Base-by-base conservation (phyloP, 2,329 filamentous ascomycete species). In the Penicillium sp. region DNA sequence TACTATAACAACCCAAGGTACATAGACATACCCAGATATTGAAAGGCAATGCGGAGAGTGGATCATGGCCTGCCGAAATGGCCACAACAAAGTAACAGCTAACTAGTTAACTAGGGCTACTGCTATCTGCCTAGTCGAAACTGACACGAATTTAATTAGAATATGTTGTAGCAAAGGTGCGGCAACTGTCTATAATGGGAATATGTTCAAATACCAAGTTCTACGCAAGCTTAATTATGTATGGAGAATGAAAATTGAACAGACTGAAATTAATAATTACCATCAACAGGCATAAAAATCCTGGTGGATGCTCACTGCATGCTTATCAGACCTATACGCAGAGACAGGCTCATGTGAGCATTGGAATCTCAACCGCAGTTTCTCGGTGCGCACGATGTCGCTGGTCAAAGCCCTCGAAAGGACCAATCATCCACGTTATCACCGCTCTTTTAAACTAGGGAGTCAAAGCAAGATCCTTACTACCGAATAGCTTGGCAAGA, bases 81-180 rank as follows among this genome's bases (percentile, higher is more conserved):
- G 57, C 49, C 27, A 40, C 23, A 23, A 25, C 18, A 18, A 29
- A 18, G 9, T 13, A 18, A 29, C 16, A 44, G 23, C 39, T 21
- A 21, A 21, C 18, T 21, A 21, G 18, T 21, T 21, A 21, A 15
- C 25, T 18, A 27, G 3, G 18, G 15, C 15, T 15, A 6, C 16
- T 29, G 40, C 16, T 18, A n/a, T 7, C 7, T 8, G 82, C 4
- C 23, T 23, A 1, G 80, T 77, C 21, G 38, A 21, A 40, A 23
- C 34, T 18, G n/a, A 37, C 13, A 15, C 3, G 12, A 7, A 1
- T 23, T 12, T 23, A 10, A 32, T 5, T 10, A 6, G 23, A 27
- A n/a, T 41, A 15, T n/a, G 15, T 27, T 6, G 8, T 23, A 10
- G 1, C 3, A 16, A 12, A 27, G 39, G 23, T 12, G 15, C 23